A percentile compares a stretch with the other conserved stretches of the same genome.
phyloP scores from a whole-genome alignment of 352 stramenopile genomes.

The Blastocystis sp. region DNA sequence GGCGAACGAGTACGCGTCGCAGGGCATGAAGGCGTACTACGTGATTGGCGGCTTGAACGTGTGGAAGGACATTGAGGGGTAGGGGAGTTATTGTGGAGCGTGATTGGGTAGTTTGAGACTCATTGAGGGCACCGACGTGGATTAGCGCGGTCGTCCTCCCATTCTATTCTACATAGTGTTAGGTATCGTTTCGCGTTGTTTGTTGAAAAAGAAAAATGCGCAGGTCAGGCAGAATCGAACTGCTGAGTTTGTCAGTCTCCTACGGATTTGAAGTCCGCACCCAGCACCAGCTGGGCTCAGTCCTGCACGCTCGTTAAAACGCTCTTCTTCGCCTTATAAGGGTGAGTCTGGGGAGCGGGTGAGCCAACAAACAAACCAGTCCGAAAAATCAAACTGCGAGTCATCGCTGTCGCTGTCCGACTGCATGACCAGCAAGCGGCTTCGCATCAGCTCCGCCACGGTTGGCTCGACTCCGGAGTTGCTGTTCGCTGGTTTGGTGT shows the following conservation, averaged over 20 bases:
- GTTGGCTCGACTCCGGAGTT: not conserved
- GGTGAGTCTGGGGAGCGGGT: not conserved
- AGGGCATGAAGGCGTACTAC: slow-evolving; percentile 32
- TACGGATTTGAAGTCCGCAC: slow-evolving; percentile 74
- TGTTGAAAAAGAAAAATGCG: slow-evolving; percentile 46
- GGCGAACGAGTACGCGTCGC: slow-evolving; percentile 15
- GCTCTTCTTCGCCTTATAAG: not conserved
- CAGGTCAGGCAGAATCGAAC: slow-evolving; percentile 74
- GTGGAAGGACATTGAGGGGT: slow-evolving; percentile 31
- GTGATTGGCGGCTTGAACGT: slow-evolving; percentile 27
- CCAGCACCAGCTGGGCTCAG: slow-evolving; percentile 72
- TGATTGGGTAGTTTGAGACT: not conserved
- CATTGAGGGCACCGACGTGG: not conserved
- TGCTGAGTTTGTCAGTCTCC: slow-evolving; percentile 66
- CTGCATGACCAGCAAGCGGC: slow-evolving; percentile 35
- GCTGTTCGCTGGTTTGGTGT: not conserved
- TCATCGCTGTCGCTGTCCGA: slow-evolving; percentile 59
- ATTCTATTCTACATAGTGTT: not conserved
- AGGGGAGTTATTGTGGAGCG: not conserved
- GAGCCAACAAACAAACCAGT: slow-evolving; percentile 8
- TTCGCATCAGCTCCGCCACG: slow-evolving; percentile 56
- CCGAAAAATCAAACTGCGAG: slow-evolving; percentile 68
- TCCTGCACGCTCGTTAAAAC: slow-evolving; percentile 41
- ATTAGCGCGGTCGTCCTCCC: not conserved
- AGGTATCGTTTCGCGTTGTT: not conserved